These are phyloP conservation scores for Xylaria hypoxylon DNA, from an alignment of 2,329 filamentous ascomycete genomes.

Conservation along the genomic window DNA sequence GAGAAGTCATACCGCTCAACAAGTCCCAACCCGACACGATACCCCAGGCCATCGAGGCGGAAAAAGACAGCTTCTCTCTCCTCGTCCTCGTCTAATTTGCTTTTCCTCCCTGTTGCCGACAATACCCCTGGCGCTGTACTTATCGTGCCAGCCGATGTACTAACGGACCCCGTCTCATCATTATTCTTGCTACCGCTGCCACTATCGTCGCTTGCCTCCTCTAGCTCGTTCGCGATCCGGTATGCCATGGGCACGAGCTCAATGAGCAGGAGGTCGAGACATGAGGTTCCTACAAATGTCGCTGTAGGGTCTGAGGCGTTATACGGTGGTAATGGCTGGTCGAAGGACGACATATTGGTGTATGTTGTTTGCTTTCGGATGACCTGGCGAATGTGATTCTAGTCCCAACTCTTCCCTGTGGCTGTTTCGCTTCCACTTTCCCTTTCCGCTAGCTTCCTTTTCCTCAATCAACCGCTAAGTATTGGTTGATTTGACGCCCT, in stretches of 20 bases:
- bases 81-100: constrained; percentile 78
- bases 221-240: constrained; percentile 81
- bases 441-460: background rate
- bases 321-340: constrained; percentile 74
- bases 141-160: constrained; percentile 26
- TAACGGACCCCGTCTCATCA: constrained; percentile 40
- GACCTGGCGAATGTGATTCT: background rate
- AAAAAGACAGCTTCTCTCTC: constrained; percentile 87
- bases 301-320: constrained; percentile 79
- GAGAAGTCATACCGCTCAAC: constrained; percentile 78
- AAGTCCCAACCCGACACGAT: constrained; percentile 90
- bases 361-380: constrained; percentile 1
- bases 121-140: constrained; percentile 22
- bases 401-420: background rate
- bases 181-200: constrained; percentile 24
- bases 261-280: constrained; percentile 93
- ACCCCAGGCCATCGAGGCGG: constrained; percentile 85
- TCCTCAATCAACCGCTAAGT: background rate
- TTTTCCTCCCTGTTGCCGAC: constrained; percentile 38
- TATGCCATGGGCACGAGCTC: constrained; percentile 96
- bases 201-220: constrained; percentile 54
- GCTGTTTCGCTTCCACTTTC: background rate
- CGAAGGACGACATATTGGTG: constrained; percentile 68
- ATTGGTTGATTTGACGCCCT: background rate
- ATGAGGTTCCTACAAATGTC: constrained; percentile 83